Evolutionary conservation across 257 asterid species (phyloP).

Genomic region (Przewalskia tangutica): DNA sequence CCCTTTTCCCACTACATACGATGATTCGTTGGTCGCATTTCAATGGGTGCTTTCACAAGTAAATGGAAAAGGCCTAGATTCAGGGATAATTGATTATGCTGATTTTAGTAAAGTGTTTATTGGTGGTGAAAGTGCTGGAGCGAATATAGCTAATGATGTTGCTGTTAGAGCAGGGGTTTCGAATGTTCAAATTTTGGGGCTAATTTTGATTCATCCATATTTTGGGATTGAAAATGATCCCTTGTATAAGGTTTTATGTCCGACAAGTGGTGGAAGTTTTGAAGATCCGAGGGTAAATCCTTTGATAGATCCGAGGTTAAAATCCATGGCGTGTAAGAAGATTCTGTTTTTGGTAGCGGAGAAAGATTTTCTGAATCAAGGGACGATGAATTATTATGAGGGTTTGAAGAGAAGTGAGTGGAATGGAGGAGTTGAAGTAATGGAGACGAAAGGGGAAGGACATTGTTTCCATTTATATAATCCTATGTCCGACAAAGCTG

Average conservation of each 20-base stretch:
- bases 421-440: slow-evolving; percentile 47
- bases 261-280: slow-evolving; percentile 34
- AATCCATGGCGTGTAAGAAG: slow-evolving; percentile 46
- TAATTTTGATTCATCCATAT: slow-evolving; percentile 38
- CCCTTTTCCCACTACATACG: slow-evolving; percentile 40
- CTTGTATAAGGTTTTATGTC: slow-evolving; percentile 37
- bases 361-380: slow-evolving; percentile 38
- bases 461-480: slow-evolving; percentile 49
- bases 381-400: slow-evolving; percentile 38
- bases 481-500: neutral
- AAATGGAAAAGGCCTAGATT: slow-evolving; percentile 31
- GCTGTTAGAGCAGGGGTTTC: slow-evolving; percentile 48
- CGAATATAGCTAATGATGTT: slow-evolving; percentile 44
- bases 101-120: slow-evolving; percentile 42
- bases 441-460: slow-evolving; percentile 49
- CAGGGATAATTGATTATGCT: slow-evolving; percentile 49
- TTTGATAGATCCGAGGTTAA: slow-evolving; percentile 51
- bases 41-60: slow-evolving; percentile 50
- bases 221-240: slow-evolving; percentile 42
- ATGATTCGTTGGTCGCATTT: slow-evolving; percentile 67
- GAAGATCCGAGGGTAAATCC: slow-evolving; percentile 71
- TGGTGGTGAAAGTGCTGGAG: slow-evolving; percentile 84
- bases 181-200: slow-evolving; percentile 27
- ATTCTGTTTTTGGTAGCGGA: slow-evolving; percentile 51
- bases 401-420: slow-evolving; percentile 54